A percentile compares a stretch with the other conserved stretches of the same genome.
phyloP scores from a whole-genome alignment of 2,329 filamentous ascomycete species.

The Cytospora piceae region DNA sequence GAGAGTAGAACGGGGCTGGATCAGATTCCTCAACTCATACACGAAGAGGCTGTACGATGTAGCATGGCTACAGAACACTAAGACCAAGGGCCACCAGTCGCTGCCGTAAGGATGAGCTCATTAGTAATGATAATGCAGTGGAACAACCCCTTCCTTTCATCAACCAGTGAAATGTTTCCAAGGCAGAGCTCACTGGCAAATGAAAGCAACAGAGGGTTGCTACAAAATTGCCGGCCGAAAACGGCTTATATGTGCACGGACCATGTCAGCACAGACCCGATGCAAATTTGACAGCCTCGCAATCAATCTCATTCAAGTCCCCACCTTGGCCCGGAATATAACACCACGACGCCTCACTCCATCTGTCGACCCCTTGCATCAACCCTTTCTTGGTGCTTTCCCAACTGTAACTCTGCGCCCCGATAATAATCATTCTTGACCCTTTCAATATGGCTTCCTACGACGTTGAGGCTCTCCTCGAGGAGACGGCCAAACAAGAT shows the following conservation, averaged over 20 bases:
- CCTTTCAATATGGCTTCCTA: conserved; percentile 61
- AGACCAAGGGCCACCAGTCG: conserved; percentile 2
- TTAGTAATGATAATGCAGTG: conserved; percentile 29
- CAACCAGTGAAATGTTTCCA: not conserved
- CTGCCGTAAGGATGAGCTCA: conserved; percentile 15
- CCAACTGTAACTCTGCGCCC: not conserved
- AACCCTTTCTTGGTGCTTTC: not conserved
- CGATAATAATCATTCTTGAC: not conserved
- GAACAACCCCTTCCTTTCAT: not conserved
- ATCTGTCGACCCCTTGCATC: conserved; percentile 1
- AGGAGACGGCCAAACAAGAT: conserved; percentile 72
- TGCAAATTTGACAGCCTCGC: conserved; percentile 21
- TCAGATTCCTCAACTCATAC: not conserved
- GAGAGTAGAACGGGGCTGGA: conserved; percentile 3
- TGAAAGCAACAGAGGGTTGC: not conserved
- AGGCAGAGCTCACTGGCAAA: not conserved
- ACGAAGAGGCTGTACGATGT: conserved; percentile 7
- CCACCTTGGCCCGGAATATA: conserved; percentile 16
- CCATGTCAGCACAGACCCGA: not conserved
- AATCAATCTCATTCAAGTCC: conserved; percentile 13
- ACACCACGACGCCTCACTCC: conserved; percentile 11
- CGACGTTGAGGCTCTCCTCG: conserved; percentile 89
- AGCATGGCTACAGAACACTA: not conserved
- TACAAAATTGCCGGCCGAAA: not conserved
- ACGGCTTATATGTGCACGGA: conserved; percentile 5